Percentiles rank a stretch among this genome's conserved stretches.
phyloP scores from a whole-genome alignment of 352 stramenopile genomes.

The Phytophthora lateralis region DNA sequence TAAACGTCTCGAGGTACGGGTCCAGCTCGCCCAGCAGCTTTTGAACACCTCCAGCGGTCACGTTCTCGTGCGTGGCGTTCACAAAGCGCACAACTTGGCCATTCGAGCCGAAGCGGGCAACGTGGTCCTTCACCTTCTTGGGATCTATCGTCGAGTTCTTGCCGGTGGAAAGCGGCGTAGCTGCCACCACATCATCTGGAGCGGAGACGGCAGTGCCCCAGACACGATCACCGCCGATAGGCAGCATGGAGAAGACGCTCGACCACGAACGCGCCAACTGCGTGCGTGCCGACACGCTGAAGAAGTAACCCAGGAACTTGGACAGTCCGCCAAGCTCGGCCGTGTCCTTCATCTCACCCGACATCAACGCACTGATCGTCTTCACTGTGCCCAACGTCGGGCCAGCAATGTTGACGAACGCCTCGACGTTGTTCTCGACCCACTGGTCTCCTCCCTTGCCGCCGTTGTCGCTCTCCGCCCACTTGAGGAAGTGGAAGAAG shows the following conservation, averaged over 20 bases:
- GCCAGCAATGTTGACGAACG: slow-evolving; percentile 95
- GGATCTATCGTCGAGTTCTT: slow-evolving; percentile 37
- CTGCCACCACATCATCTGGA: slow-evolving; percentile 68
- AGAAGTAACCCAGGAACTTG: slow-evolving; percentile 86
- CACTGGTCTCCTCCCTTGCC: slow-evolving; percentile 90
- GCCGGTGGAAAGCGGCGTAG: slow-evolving; percentile 52
- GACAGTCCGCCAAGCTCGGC: slow-evolving; percentile 87
- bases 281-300: slow-evolving; percentile 59
- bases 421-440: slow-evolving; percentile 92
- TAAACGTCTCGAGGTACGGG: slow-evolving; percentile 49
- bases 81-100: slow-evolving; percentile 62
- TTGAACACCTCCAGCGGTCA: slow-evolving; percentile 58
- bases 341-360: slow-evolving; percentile 96
- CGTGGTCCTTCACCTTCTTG: slow-evolving; percentile 46
- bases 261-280: slow-evolving; percentile 71
- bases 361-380: slow-evolving; percentile 91
- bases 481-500: slow-evolving; percentile 95
- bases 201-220: slow-evolving; percentile 75
- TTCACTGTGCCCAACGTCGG: slow-evolving; percentile 93
- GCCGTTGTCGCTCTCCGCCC: slow-evolving; percentile 89
- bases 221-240: slow-evolving; percentile 91
- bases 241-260: slow-evolving; percentile 92
- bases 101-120: slow-evolving; percentile 51
- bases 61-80: slow-evolving; percentile 55
- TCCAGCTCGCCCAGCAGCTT: slow-evolving; percentile 56